A percentile compares a stretch with the other conserved stretches of the same genome.
phyloP scores from a whole-genome alignment of 495 filamentous ascomycete genomes.

The Hypoxylon rickii region DNA sequence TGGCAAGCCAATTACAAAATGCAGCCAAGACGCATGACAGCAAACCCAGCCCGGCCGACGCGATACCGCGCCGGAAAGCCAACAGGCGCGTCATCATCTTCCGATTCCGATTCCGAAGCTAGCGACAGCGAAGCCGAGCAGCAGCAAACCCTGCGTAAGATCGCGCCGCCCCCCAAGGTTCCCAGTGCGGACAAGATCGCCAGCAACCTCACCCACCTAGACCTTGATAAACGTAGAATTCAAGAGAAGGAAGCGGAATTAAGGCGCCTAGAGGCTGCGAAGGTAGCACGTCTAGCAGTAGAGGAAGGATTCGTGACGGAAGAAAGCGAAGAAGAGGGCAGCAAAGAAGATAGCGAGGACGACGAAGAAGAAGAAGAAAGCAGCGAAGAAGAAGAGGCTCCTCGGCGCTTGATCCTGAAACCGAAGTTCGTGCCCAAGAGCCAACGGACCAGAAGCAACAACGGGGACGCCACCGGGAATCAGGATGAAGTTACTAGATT shows the following conservation, averaged over 20 bases:
- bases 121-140: slow-evolving; percentile 53
- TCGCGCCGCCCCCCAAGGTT: slow-evolving; percentile 61
- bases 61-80: slow-evolving; percentile 88
- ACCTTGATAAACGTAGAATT: slow-evolving; percentile 60
- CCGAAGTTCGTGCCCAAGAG: slow-evolving; percentile 92
- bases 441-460: slow-evolving; percentile 55
- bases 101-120: slow-evolving; percentile 64
- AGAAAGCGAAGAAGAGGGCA: slow-evolving; percentile 48
- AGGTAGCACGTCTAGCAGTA: slow-evolving; percentile 53
- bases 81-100: slow-evolving; percentile 67
- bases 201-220: slow-evolving; percentile 66
- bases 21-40: slow-evolving; percentile 93
- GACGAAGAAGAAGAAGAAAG: slow-evolving; percentile 45
- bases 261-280: slow-evolving; percentile 48
- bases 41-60: slow-evolving; percentile 80
- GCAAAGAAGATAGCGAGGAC: slow-evolving; percentile 41
- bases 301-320: slow-evolving; percentile 82
- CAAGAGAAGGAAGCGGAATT: slow-evolving; percentile 42
- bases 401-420: slow-evolving; percentile 73
- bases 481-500: slow-evolving; percentile 39
- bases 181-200: slow-evolving; percentile 62
- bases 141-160: slow-evolving; percentile 41
- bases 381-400: slow-evolving; percentile 75
- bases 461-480: slow-evolving; percentile 24
- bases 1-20: slow-evolving; percentile 52